A percentile compares a stretch with the other conserved stretches of the same genome.
phyloP scores from a whole-genome alignment of 1,139 yeast genomes.

The Meyerozyma carpophila region DNA sequence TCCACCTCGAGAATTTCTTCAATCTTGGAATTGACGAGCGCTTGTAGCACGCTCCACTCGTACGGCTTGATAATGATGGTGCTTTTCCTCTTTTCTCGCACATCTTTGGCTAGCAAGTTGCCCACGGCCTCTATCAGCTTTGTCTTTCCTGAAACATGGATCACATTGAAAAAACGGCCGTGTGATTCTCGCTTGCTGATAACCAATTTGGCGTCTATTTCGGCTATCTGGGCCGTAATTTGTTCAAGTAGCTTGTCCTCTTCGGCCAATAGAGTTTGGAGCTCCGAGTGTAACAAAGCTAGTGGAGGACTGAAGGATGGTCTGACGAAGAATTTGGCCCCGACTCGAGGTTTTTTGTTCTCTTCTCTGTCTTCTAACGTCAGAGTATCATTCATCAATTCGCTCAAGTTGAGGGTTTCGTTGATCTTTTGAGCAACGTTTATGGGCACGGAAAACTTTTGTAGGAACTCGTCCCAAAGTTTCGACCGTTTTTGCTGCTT shows the following conservation, averaged over 20 bases:
- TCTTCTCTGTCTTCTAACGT: constrained; percentile 5
- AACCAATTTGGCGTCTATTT: constrained; percentile 25
- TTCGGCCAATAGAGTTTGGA: constrained; percentile 21
- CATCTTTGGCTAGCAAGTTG: constrained; percentile 11
- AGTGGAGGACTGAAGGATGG: background rate
- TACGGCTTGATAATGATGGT: constrained; percentile 26
- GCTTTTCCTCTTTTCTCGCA: constrained; percentile 25
- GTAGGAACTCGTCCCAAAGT: constrained; percentile 13
- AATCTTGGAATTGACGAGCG: constrained; percentile 17
- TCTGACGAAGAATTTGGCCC: background rate
- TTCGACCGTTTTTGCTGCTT: constrained; percentile 10
- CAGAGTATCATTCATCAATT: constrained; percentile 1
- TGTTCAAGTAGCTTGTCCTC: constrained; percentile 18
- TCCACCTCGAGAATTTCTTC: constrained; percentile 38
- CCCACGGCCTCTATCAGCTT: constrained; percentile 20
- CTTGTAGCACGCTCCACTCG: constrained; percentile 30
- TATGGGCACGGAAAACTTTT: constrained; percentile 24
- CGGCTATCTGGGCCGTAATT: constrained; percentile 15
- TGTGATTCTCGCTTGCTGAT: constrained; percentile 24
- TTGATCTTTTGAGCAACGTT: constrained; percentile 22
- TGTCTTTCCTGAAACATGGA: constrained; percentile 29
- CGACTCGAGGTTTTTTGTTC: background rate
- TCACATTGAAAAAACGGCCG: constrained; percentile 28
- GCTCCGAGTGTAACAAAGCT: constrained; percentile 23
- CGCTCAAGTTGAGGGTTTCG: constrained; percentile 20